Conservation (phyloP, 2,329 filamentous ascomycete genomes). For the Diaporthe sp. region DNA sequence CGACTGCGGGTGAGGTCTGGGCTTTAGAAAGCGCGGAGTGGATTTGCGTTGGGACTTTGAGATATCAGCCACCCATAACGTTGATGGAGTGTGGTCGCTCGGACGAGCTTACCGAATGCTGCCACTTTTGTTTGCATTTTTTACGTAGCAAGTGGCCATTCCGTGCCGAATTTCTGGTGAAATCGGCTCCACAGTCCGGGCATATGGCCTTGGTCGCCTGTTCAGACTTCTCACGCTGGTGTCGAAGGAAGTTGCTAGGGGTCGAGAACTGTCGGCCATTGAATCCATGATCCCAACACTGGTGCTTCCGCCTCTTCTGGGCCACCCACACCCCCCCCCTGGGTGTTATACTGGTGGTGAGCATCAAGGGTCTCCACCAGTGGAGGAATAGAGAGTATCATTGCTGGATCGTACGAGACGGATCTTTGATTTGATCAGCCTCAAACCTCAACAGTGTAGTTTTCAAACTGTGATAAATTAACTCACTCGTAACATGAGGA, state of each 20-base stretch:
- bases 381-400: slow-evolving; percentile 46
- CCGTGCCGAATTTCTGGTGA: slow-evolving; percentile 86
- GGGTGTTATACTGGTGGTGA: slow-evolving; percentile 48
- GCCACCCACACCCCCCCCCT: slow-evolving; percentile 72
- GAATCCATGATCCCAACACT: slow-evolving; percentile 97
- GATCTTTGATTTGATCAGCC: slow-evolving; percentile 37
- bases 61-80: too few species aligned
- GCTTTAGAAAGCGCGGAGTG: too few species aligned
- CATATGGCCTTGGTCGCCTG: slow-evolving; percentile 90
- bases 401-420: slow-evolving; percentile 34
- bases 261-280: slow-evolving; percentile 96
- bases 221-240: slow-evolving; percentile 94
- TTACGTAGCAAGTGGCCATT: slow-evolving; percentile 89
- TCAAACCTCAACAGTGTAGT: not conserved
- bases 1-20: too few species aligned
- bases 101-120: slow-evolving; percentile 59
- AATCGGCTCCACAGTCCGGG: slow-evolving; percentile 91
- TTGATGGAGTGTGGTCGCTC: too few species aligned
- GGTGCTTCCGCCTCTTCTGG: slow-evolving; percentile 86
- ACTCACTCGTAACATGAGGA: slow-evolving; percentile 47
- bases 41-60: too few species aligned
- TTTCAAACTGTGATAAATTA: not conserved
- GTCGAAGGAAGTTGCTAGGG: slow-evolving; percentile 92
- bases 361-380: slow-evolving; percentile 37
- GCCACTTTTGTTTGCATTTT: slow-evolving; percentile 79